A percentile compares a stretch with the other conserved stretches of the same genome.
Conservation (phyloP, 345 rosid genomes). For the Sapria himalayana region DNA sequence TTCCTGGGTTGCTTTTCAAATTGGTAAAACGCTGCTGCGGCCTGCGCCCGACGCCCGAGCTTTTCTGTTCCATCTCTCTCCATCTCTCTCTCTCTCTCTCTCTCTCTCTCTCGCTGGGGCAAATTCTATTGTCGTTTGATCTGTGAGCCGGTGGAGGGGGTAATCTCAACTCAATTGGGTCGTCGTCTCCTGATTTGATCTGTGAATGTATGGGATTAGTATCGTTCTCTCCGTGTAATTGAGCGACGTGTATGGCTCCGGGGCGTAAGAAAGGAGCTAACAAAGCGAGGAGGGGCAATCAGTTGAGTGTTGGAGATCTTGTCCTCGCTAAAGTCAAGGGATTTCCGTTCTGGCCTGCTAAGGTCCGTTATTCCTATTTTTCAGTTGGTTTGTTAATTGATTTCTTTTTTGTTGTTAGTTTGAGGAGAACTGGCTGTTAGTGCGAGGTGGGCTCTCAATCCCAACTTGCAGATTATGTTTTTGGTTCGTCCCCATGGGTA, state of each 20-base stretch:
- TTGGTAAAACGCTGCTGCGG: too few relatives aligned
- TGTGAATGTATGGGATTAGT: too few relatives aligned
- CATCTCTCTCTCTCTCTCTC: not conserved
- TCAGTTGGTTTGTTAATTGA: not conserved
- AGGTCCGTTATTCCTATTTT: conserved; percentile 22
- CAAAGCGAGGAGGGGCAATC: conserved; percentile 30
- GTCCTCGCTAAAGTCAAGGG: conserved; percentile 98
- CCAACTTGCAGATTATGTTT: too few relatives aligned
- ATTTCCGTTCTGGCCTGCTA: conserved; percentile 93
- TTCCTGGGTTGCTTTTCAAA: too few relatives aligned
- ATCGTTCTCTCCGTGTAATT: too few relatives aligned
- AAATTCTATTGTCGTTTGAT: too few relatives aligned
- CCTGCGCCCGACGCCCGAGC: too few relatives aligned
- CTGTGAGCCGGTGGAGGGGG: too few relatives aligned
- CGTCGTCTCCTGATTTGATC: not conserved
- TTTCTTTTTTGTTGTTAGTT: not conserved
- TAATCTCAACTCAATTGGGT: too few relatives aligned
- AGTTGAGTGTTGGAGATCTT: conserved; percentile 77
- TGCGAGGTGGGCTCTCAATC: too few relatives aligned
- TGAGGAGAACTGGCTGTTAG: not conserved
- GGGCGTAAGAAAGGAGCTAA: conserved; percentile 60
- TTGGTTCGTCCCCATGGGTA: too few relatives aligned
- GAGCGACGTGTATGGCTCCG: too few relatives aligned
- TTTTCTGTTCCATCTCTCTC: not conserved
- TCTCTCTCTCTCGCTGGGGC: not conserved